Evolutionary conservation across 176 grass and related monocot genomes (phyloP), one percentile per base, ranked within the genome.

Genomic region (Aegilops umbellulata): DNA sequence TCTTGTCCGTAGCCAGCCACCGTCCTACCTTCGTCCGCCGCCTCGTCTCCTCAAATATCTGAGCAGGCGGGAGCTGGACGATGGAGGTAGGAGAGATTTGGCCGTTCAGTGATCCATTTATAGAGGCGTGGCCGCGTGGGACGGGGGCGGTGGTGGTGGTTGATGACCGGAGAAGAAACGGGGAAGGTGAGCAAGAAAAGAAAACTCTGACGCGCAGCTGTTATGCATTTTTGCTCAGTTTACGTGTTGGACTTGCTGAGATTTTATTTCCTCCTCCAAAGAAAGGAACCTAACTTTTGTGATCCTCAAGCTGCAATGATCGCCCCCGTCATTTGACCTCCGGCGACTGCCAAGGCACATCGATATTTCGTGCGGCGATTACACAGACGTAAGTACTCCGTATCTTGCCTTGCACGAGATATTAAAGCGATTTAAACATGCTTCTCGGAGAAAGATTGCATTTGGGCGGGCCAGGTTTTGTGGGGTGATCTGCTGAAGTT

Each of bases 181-280:
- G 7, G 51, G 23, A 55, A 86, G 49, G 13, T 0, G 79, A 68
- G 46, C 76, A 91, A 82, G 81, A 10, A 87, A 91, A 91, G 85
- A 87, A 87, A 91, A 5, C 81, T 80, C 76, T 76, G 68, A 3
- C 75, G 0, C 19, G 41, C 63, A 86, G 84, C 65, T 78, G 79
- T 86, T 86, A 55, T 31, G 68, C 58, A 25, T 29, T 76, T 17
- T 17, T 74, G 25, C 0, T 73, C 25, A 9, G 31, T 46, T 44
- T 69, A 68, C 89, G 69, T 91, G 85, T 3, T 51, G 76, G 31
- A 31, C 29, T 57, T n/a, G 39, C 46, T 3, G 2, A 10, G 39
- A 31, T 80, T 80, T 89, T 67, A 2, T 57, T 57, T 72, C 66
- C 41, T 65, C 2, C 23, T 20, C 46, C 9, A 5, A 31, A 34